Percentiles rank a stretch among this genome's conserved stretches.
phyloP scores from a whole-genome alignment of 441 rosid species.

The Bruguiera hainesii region DNA sequence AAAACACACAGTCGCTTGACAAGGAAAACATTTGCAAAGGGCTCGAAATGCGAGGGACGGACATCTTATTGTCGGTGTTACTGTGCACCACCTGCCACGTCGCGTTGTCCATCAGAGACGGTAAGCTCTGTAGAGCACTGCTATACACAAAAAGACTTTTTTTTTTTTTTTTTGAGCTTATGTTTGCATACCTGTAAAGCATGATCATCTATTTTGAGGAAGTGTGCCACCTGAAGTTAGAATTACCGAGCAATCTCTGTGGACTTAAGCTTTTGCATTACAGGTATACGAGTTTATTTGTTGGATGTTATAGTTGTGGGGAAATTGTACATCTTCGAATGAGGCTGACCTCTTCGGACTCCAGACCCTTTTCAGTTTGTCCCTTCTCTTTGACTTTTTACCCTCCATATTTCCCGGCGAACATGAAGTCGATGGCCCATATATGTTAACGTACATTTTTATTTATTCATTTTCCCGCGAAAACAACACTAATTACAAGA shows the following conservation, averaged over 20 bases:
- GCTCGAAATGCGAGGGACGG: conserved; percentile 24
- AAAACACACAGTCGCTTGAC: no score
- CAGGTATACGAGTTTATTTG: no score
- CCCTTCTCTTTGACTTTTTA: background rate
- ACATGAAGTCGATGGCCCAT: background rate
- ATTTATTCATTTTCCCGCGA: background rate
- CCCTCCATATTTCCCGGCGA: conserved; percentile 3
- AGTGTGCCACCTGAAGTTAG: no score
- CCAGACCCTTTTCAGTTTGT: no score
- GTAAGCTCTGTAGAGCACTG: conserved; percentile 23
- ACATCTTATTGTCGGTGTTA: conserved; percentile 33
- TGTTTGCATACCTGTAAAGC: no score
- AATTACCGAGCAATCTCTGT: no score
- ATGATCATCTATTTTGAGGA: no score
- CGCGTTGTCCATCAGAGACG: conserved; percentile 49
- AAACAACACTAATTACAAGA: background rate
- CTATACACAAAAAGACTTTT: no score
- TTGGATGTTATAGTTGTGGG: no score
- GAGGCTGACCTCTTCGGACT: no score
- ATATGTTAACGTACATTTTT: background rate
- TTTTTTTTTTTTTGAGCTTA: background rate
- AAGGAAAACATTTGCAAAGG: background rate
- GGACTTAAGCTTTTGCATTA: no score
- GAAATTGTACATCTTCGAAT: no score
- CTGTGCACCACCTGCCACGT: conserved; percentile 38